These are phyloP conservation scores for Geranium rotundifolium DNA, from an alignment of 345 rosid species.

Conservation along the genomic window DNA sequence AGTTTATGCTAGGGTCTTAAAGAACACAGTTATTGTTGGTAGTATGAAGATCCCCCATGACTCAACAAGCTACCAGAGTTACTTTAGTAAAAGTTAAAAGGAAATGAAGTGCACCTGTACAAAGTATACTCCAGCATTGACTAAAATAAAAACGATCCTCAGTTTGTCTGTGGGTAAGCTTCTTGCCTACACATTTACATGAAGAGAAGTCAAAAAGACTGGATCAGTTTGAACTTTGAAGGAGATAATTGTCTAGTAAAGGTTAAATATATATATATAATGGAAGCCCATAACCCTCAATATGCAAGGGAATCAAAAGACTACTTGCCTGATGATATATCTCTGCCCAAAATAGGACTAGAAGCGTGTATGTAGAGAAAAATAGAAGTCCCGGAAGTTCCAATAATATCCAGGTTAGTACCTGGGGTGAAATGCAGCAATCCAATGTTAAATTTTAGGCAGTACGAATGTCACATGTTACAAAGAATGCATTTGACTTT, in stretches of 20 bases:
- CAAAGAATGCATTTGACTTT: no score
- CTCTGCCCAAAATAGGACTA: slow-evolving; percentile 98
- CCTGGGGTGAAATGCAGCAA: slow-evolving; percentile 36
- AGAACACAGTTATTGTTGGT: no score
- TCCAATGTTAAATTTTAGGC: slow-evolving; percentile 7
- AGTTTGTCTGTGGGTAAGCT: slow-evolving; percentile 92
- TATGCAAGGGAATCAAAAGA: neutral
- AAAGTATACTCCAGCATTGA: slow-evolving; percentile 54
- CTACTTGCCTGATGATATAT: slow-evolving; percentile 92
- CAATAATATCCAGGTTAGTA: slow-evolving; percentile 47
- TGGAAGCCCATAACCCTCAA: neutral
- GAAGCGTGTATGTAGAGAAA: slow-evolving; percentile 86
- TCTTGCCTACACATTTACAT: slow-evolving; percentile 58
- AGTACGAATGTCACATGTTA: neutral
- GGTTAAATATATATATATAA: no score
- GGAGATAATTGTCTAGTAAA: no score
- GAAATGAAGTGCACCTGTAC: slow-evolving; percentile 48
- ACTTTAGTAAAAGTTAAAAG: neutral
- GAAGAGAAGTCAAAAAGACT: no score
- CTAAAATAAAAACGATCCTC: slow-evolving; percentile 42
- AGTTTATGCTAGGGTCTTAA: no score
- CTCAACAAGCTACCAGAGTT: no score
- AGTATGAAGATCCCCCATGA: no score
- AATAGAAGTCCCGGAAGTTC: slow-evolving; percentile 86
- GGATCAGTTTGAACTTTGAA: no score